Evolutionary conservation across 768 basidiomycete genomes (phyloP), one percentile per base, ranked within the genome.

Genomic region (Sarcodon sp.): DNA sequence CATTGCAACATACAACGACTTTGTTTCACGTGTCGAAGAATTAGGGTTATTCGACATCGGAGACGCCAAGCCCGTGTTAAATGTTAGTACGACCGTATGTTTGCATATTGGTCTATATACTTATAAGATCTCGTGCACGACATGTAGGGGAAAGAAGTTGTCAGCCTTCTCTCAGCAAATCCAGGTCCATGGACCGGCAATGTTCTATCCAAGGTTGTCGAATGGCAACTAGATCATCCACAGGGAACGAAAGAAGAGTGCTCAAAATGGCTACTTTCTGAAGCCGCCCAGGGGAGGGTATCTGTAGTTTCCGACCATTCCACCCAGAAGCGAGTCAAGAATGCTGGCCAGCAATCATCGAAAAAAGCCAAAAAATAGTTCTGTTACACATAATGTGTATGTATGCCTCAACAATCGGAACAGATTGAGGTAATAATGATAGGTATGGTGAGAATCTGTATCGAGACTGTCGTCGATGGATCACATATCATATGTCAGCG

Each of bases 191-290:
- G 89, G 78, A 78, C 81, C 5, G 75, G 76, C 33, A 64, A 71
- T 31, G 71, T 81, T 6, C 67, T 89, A 15, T 66, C 71, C n/a
- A 73, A 70, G 43, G 71, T 97, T 21, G 58, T 89, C 15, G 76
- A 81, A 51, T 98, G 92, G 93, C 90, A 92, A 56, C 70, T 98
- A 6, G 80, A 77, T 34, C 66, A 91, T 59, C 88, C 92, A 0
- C 56, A 69, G 2, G 74, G 71, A 1, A 74, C 76, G 4, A 76
- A 78, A 57, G 81, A 78, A 5, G 75, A 79, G 4, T 92, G 90
- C 58, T 59, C 68, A 31, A 60, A 60, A 10, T 96, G 89, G 89
- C 65, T 97, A 38, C 63, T 65, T 49, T 61, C 64, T n/a, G 75
- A 82, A 56, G 69, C 69, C 35, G 58, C 55, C 7, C 66, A 70